Percentiles rank a stretch among this genome's conserved stretches.
Evolutionary conservation across 2,329 filamentous ascomycete species (phyloP).

Genomic region (Malbranchea zuffiana): DNA sequence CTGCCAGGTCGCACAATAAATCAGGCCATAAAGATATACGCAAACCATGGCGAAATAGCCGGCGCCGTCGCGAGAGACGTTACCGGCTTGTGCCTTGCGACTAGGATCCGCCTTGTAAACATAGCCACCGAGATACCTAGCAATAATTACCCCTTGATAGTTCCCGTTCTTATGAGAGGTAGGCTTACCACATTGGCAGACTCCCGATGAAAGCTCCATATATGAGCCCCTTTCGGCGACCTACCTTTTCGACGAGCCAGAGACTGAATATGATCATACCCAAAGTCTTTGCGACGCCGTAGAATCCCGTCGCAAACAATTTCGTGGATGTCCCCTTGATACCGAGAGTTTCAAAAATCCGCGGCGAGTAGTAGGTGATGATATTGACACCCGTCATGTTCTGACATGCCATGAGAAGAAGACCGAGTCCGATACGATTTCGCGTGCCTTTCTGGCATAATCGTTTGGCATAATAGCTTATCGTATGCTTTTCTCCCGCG

Average conservation of each 20-base stretch:
- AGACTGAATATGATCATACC: slow-evolving; percentile 60
- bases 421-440: slow-evolving; percentile 60
- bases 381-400: slow-evolving; percentile 69
- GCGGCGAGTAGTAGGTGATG: slow-evolving; percentile 64
- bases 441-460: slow-evolving; percentile 42
- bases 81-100: slow-evolving; percentile 35
- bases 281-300: slow-evolving; percentile 62
- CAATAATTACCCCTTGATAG: too few relatives aligned
- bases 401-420: slow-evolving; percentile 56
- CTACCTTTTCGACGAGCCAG: slow-evolving; percentile 55
- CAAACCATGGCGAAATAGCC: slow-evolving; percentile 45
- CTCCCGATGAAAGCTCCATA: slow-evolving; percentile 50
- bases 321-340: slow-evolving; percentile 48
- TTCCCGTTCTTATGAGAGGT: background rate
- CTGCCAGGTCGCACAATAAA: slow-evolving; percentile 43
- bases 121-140: slow-evolving; percentile 45
- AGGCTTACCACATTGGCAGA: slow-evolving; percentile 51
- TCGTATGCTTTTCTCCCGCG: slow-evolving; percentile 53
- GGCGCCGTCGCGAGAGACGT: slow-evolving; percentile 35
- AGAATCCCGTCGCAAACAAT: slow-evolving; percentile 61
- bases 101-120: slow-evolving; percentile 44
- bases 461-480: slow-evolving; percentile 23
- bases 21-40: slow-evolving; percentile 46
- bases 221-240: slow-evolving; percentile 54
- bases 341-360: slow-evolving; percentile 56